Evolutionary conservation across 2,329 filamentous ascomycete genomes (phyloP), one percentile per base, ranked within the genome.

Genomic region (Xylaria hypoxylon): DNA sequence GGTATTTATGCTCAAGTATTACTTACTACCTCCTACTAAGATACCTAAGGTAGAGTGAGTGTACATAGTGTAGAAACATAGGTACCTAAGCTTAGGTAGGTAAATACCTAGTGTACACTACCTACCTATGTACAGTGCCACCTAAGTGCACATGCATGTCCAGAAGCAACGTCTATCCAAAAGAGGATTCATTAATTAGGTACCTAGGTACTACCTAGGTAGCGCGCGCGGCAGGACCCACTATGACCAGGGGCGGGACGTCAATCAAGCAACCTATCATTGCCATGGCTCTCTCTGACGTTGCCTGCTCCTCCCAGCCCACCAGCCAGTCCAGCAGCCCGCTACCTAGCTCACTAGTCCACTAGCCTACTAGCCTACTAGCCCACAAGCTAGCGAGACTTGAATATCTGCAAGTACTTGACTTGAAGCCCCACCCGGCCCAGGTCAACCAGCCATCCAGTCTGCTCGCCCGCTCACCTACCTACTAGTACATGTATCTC

Each of bases 201-300:
- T n/a, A n/a, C n/a, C n/a, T n/a, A n/a, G n/a, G n/a, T n/a, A n/a
- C n/a, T n/a, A n/a, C n/a, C n/a, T n/a, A n/a, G n/a, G n/a, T n/a
- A n/a, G n/a, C n/a, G n/a, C 31, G 47, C 47, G 35, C 38, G 45
- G 61, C 19, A 42, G 55, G 8, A 19, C 17, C 57, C 58, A 62
- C 57, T 51, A 17, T 53, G 33, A 52, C 55, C 38, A 51, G 64
- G 28, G 45, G 59, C 53, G n/a, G 59, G 10, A 59, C 44, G 52
- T 59, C 64, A 42, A 59, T 33, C 31, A 38, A 62, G 47, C 64
- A 59, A 42, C n/a, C n/a, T n/a, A n/a, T 62, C 52, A 57, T 50
- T 17, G 10, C 44, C 52, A 63, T 50, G 44, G 40, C 52, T 57
- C 19, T 57, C 52, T 57, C 19, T 57, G 60, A 62, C 60, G 60